phyloP scores from a whole-genome alignment of 768 basidiomycete species.

The Tylopilus felleus region DNA sequence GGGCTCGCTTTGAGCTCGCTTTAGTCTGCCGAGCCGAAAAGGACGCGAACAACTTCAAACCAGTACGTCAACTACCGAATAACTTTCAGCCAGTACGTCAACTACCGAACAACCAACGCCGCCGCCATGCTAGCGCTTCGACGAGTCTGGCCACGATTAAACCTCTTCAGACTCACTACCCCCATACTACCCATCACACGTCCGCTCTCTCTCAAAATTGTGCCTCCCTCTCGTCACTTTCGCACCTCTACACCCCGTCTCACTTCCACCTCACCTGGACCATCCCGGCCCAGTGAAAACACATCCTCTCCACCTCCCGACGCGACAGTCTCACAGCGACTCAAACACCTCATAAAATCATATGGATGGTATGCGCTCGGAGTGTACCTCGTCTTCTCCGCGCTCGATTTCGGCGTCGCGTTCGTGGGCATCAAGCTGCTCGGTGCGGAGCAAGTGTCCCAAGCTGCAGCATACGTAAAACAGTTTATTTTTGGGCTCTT shows the following conservation, averaged over 20 bases:
- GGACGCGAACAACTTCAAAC: not conserved
- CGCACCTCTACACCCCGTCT: conserved; percentile 48
- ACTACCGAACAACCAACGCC: conserved; percentile 12
- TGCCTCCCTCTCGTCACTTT: conserved; percentile 39
- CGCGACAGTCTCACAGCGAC: conserved; percentile 60
- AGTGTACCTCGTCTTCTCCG: conserved; percentile 73
- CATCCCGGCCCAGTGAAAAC: conserved; percentile 11
- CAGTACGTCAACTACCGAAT: conserved; percentile 6
- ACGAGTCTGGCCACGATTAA: conserved; percentile 42
- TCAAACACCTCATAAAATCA: conserved; percentile 81
- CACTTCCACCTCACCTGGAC: conserved; percentile 27
- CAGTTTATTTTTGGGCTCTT: conserved; percentile 43
- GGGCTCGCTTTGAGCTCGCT: not conserved
- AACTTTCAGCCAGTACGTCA: not conserved
- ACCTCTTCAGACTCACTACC: conserved; percentile 43
- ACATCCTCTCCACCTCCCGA: conserved; percentile 40
- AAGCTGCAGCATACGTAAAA: conserved; percentile 58
- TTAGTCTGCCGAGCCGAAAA: not conserved
- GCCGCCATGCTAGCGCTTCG: too few species aligned
- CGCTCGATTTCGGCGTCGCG: conserved; percentile 79
- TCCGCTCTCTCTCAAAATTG: conserved; percentile 5
- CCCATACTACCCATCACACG: conserved; percentile 49
- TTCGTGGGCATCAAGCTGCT: conserved; percentile 83
- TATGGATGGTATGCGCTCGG: conserved; percentile 97
- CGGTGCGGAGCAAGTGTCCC: conserved; percentile 87